These are phyloP conservation scores for Fusarium sp. DNA, from an alignment of 2,329 filamentous ascomycete species.

Conservation along the genomic window DNA sequence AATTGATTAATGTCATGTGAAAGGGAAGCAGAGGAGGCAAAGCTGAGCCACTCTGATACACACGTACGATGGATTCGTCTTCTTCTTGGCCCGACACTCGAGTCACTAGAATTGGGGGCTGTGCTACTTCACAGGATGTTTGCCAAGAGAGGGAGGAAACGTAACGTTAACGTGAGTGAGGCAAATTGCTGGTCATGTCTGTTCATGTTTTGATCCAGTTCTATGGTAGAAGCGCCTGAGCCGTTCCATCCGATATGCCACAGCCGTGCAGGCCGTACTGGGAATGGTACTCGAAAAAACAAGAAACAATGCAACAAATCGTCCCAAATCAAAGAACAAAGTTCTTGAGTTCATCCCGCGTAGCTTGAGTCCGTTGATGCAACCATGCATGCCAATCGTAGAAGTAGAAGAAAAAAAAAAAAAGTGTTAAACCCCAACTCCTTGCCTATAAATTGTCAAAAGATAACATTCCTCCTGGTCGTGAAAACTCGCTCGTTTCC, in stretches of 20 bases:
- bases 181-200: conserved; percentile 32
- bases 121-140: conserved; percentile 17
- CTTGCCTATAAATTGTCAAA: conserved; percentile 34
- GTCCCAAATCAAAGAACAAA: conserved; percentile 20
- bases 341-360: conserved; percentile 23
- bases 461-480: conserved; percentile 24
- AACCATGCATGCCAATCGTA: conserved; percentile 35
- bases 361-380: conserved; percentile 33
- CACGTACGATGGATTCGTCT: conserved; percentile 15
- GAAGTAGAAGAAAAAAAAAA: conserved; percentile 8
- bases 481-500: conserved; percentile 10
- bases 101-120: conserved; percentile 8
- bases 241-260: conserved; percentile 21
- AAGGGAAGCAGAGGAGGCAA: conserved; percentile 16
- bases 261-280: background rate
- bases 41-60: conserved; percentile 25
- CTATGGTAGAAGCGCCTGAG: conserved; percentile 31
- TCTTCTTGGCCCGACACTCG: conserved; percentile 1
- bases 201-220: conserved; percentile 29
- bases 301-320: conserved; percentile 29
- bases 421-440: conserved; percentile 33
- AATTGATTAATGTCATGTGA: conserved; percentile 38
- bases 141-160: conserved; percentile 9
- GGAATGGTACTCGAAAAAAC: conserved; percentile 7
- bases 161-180: conserved; percentile 17